Evolutionary conservation across 2,329 filamentous ascomycete species (phyloP).

Genomic region (Hypoxylon sp.): DNA sequence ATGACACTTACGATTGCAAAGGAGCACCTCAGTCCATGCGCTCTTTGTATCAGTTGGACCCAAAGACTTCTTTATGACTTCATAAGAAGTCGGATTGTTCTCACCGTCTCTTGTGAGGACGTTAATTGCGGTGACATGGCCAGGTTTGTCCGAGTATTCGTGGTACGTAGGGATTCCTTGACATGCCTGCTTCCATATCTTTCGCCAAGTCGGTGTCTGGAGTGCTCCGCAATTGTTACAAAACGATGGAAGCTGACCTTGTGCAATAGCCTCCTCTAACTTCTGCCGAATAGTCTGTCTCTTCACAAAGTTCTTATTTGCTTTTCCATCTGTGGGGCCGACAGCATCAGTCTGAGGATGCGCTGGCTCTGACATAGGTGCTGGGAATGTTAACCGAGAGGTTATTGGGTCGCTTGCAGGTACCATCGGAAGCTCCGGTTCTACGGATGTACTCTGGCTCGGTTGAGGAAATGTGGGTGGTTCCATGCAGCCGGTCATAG

Average conservation of each 20-base stretch:
- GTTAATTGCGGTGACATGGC: conserved; percentile 81
- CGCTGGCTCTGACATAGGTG: conserved; percentile 57
- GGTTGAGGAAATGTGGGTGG: conserved; percentile 43
- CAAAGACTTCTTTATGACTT: conserved; percentile 83
- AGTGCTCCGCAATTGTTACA: conserved; percentile 96
- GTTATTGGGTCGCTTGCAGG: conserved; percentile 65
- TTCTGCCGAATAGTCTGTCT: conserved; percentile 74
- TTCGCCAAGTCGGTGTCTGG: conserved; percentile 96
- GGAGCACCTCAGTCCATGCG: conserved; percentile 77
- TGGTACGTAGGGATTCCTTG: conserved; percentile 78
- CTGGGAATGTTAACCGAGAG: conserved; percentile 52
- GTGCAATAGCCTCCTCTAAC: conserved; percentile 75
- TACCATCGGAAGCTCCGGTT: conserved; percentile 55
- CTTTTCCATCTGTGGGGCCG: conserved; percentile 56
- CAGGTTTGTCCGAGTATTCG: conserved; percentile 80
- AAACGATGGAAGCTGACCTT: conserved; percentile 87
- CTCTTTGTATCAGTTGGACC: conserved; percentile 74
- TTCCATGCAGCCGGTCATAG: conserved; percentile 36
- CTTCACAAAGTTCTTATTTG: conserved; percentile 75
- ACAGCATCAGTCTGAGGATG: conserved; percentile 62
- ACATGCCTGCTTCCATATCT: conserved; percentile 86
- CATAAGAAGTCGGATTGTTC: conserved; percentile 75
- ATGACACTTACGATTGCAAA: conserved; percentile 85
- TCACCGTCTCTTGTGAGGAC: conserved; percentile 74
- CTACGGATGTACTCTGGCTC: conserved; percentile 44